Base-by-base conservation (phyloP, 345 rosid genomes). In the Iberis pinnata region DNA sequence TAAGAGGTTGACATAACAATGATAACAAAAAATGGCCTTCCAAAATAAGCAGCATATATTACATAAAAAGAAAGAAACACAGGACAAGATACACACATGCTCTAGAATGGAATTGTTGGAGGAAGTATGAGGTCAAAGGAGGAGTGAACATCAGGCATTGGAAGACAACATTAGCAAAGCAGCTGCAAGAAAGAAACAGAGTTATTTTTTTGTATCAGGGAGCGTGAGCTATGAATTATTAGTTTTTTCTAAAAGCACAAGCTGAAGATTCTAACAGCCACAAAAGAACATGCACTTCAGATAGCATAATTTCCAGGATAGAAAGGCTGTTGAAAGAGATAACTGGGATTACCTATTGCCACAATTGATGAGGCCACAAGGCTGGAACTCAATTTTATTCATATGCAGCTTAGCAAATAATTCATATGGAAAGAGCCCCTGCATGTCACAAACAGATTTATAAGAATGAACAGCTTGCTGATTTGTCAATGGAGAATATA, bases 61-160 rank as follows among this genome's bases (percentile, higher is more conserved):
- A 41, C 50, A 68, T 12, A 17, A 43, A 12, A 44, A 18, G 41
- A 52, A 10, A 43, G 40, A n/a, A 46, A 37, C 32, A 61, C 24
- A 39, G 50, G 49, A 55, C 22, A 52, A 61, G 27, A 56, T 47
- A 65, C 88, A 39, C 76, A 88, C 99, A 93, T 58, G 76, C 68
- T 78, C 72, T 78, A 20, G 95, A 82, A 72, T 93, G 99, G 44
- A 78, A 67, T 45, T 80, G 89, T 74, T 88, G 89, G 63, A 82
- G 77, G 64, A 93, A 86, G 70, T 78, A 93, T 42, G 97, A 70
- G 31, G 86, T 80, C 68, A 88, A 61, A 49, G 99, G 97, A 71
- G 95, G 92, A 51, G 99, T 88, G 62, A 93, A 84, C 56, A 80
- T 75, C 76, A 93, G 61, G 71, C 99, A 93, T 66, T 93, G 97